Conservation (phyloP, 2,329 filamentous ascomycete species). For the Pseudogymnoascus sp. region DNA sequence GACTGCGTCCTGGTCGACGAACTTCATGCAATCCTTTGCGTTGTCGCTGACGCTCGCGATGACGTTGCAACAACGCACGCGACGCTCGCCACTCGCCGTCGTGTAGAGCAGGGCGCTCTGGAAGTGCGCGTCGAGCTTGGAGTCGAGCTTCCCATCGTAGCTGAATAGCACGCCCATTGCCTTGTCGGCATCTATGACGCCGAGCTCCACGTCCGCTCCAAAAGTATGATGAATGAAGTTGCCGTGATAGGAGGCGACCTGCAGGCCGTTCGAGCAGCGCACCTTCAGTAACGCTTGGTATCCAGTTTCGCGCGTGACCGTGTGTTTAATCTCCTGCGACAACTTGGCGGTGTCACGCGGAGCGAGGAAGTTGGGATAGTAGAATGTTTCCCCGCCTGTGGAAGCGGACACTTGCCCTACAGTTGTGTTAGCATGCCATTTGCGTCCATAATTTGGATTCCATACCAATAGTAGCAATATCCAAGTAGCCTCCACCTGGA, state of each 20-base stretch:
- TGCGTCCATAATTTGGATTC: constrained; percentile 16
- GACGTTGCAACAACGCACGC: constrained; percentile 87
- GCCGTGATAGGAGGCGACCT: constrained; percentile 89
- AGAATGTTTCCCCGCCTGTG: constrained; percentile 93
- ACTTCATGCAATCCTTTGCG: constrained; percentile 78
- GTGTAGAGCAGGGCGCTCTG: constrained; percentile 93
- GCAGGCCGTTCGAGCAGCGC: constrained; percentile 90
- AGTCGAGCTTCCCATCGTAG: constrained; percentile 95
- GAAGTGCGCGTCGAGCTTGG: constrained; percentile 95
- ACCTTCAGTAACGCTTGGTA: constrained; percentile 98
- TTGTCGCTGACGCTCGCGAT: constrained; percentile 88
- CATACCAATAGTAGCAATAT: constrained; percentile 83
- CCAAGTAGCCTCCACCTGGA: constrained; percentile 82
- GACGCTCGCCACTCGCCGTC: constrained; percentile 77
- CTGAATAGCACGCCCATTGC: constrained; percentile 84
- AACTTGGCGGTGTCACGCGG: constrained; percentile 80
- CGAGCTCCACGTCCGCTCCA: constrained; percentile 89
- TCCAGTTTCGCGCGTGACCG: constrained; percentile 81
- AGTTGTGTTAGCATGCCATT: constrained; percentile 20
- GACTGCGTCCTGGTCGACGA: constrained; percentile 92
- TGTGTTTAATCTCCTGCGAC: constrained; percentile 76
- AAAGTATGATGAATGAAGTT: constrained; percentile 96
- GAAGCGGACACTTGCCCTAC: constrained; percentile 73
- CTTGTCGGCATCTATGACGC: constrained; percentile 87
- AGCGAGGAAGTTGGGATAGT: constrained; percentile 92